Percentiles rank a stretch among this genome's conserved stretches.
Conservation (phyloP, 2,329 filamentous ascomycete species). For the Periconia macrospinosa region DNA sequence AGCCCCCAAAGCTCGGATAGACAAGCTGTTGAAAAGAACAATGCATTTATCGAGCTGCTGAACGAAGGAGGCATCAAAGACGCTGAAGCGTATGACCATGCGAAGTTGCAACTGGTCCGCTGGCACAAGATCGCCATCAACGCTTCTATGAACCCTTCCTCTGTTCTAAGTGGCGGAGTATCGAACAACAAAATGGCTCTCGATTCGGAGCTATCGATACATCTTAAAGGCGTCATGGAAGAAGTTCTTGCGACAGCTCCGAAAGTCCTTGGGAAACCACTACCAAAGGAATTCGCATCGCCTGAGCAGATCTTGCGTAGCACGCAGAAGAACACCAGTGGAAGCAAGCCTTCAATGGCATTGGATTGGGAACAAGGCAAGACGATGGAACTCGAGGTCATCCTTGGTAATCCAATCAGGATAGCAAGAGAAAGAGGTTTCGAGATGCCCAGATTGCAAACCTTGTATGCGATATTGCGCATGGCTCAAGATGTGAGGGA, state of each 20-base stretch:
- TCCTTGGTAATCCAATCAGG: slow-evolving; percentile 69
- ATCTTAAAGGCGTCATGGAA: slow-evolving; percentile 68
- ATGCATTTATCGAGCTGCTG: slow-evolving; percentile 58
- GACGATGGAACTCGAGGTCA: slow-evolving; percentile 71
- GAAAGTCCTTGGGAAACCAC: slow-evolving; percentile 62
- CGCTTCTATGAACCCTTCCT: slow-evolving; percentile 72
- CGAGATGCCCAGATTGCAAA: slow-evolving; percentile 68
- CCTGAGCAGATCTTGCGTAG: slow-evolving; percentile 66
- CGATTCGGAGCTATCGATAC: slow-evolving; percentile 63
- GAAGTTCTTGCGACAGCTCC: slow-evolving; percentile 69
- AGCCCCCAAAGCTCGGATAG: slow-evolving; percentile 21
- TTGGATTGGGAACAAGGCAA: slow-evolving; percentile 69
- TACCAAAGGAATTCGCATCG: slow-evolving; percentile 62
- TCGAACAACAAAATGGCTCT: slow-evolving; percentile 68
- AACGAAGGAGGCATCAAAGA: slow-evolving; percentile 66
- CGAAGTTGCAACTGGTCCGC: slow-evolving; percentile 68
- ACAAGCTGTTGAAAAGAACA: slow-evolving; percentile 49
- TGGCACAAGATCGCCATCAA: slow-evolving; percentile 82
- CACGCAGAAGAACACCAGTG: slow-evolving; percentile 63
- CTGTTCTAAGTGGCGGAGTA: slow-evolving; percentile 66
- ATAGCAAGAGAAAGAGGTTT: slow-evolving; percentile 65
- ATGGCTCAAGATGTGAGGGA: slow-evolving; percentile 62
- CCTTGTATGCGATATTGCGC: slow-evolving; percentile 65
- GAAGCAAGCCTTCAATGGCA: slow-evolving; percentile 66
- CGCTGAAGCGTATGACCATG: slow-evolving; percentile 64